phyloP scores from a whole-genome alignment of 495 filamentous ascomycete genomes.

The Penicillium macrosclerotiorum region DNA sequence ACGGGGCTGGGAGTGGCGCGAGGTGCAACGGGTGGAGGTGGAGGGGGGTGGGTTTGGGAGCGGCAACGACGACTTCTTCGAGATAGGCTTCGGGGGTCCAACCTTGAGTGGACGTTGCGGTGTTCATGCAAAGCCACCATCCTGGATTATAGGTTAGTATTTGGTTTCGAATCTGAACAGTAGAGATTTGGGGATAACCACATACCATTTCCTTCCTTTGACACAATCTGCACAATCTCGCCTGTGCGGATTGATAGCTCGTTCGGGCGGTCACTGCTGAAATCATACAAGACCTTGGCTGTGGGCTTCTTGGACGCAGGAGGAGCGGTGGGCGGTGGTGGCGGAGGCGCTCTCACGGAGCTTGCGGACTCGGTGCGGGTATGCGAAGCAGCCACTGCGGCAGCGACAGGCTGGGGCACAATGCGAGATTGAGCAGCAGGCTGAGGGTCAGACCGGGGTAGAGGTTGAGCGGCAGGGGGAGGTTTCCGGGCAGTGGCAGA shows the following conservation, averaged over 20 bases:
- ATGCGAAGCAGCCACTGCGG: conserved; percentile 46
- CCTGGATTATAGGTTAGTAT: conserved; percentile 51
- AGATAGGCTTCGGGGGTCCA: conserved; percentile 95
- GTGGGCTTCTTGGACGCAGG: conserved; percentile 69
- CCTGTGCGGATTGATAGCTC: conserved; percentile 75
- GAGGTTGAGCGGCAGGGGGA: conserved; percentile 29
- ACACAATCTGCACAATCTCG: conserved; percentile 79
- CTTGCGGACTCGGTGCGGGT: conserved; percentile 51
- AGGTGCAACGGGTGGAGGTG: conserved; percentile 60
- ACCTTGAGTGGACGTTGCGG: conserved; percentile 62
- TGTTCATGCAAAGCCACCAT: conserved; percentile 89
- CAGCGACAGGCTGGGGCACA: conserved; percentile 47
- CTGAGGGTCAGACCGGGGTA: conserved; percentile 42
- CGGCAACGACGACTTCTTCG: conserved; percentile 61
- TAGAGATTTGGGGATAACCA: conserved; percentile 5
- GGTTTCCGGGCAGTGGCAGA: conserved; percentile 48
- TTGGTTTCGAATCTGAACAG: neutral
- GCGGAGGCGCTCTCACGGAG: conserved; percentile 62
- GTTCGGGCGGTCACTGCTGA: conserved; percentile 71
- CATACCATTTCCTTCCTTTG: conserved; percentile 90
- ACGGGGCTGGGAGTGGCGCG: conserved; percentile 39
- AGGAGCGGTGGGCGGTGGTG: conserved; percentile 67
- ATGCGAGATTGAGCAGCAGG: conserved; percentile 34
- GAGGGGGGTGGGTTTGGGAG: conserved; percentile 53
- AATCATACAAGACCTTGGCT: conserved; percentile 85